Conservation (phyloP, 148 eudicot genomes). For the Polygonum aviculare region DNA sequence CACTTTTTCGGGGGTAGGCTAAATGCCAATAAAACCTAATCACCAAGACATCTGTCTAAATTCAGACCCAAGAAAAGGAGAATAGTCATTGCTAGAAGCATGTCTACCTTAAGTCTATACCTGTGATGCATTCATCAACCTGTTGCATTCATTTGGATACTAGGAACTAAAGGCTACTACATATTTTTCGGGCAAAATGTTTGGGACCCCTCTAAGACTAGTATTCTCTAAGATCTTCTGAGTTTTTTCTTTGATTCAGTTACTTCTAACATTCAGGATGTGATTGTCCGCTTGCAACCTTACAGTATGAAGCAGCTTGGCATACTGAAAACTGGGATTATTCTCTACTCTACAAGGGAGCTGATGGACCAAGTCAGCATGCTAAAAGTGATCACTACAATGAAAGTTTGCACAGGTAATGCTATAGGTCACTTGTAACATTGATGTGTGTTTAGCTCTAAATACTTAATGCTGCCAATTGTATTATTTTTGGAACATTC, state of each 20-base stretch:
- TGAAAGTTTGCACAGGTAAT: conserved; percentile 81
- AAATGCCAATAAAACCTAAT: background rate
- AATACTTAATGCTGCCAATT: background rate
- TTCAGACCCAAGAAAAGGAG: background rate
- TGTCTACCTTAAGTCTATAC: background rate
- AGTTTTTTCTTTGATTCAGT: background rate
- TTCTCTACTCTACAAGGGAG: conserved; percentile 50
- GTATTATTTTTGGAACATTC: background rate
- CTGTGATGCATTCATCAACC: background rate
- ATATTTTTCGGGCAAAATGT: background rate
- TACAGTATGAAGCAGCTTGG: conserved; percentile 99
- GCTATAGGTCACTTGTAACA: background rate
- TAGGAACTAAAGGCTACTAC: background rate
- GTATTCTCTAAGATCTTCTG: background rate
- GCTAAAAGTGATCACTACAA: conserved; percentile 52
- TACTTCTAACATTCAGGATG: background rate
- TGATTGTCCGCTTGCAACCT: conserved; percentile 9
- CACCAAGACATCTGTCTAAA: background rate
- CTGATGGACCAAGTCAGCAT: conserved; percentile 29
- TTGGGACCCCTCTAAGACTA: background rate
- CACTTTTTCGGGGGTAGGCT: background rate
- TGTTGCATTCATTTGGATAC: background rate
- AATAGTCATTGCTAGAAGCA: background rate
- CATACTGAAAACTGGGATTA: conserved; percentile 97
- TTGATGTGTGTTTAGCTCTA: background rate